A percentile compares a stretch with the other conserved stretches of the same genome.
phyloP scores from a whole-genome alignment of 371 early-diverging fungal genomes.

The Apophysomyces trapeziformis region DNA sequence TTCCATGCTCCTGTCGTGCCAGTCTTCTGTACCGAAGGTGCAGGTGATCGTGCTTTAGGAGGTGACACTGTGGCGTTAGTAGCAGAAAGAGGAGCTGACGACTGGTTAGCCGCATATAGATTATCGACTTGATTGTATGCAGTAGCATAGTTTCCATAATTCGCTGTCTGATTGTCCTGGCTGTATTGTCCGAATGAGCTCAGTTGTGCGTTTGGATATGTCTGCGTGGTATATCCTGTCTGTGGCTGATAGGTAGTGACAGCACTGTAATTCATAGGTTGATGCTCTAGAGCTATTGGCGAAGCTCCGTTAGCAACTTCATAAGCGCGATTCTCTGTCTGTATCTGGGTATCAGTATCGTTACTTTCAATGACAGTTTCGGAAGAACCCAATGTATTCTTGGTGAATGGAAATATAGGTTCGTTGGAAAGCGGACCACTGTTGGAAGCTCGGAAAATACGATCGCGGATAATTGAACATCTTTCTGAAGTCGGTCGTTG shows the following conservation, averaged over 20 bases:
- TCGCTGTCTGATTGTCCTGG: not conserved
- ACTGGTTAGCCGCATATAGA: constrained; percentile 9
- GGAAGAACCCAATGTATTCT: not conserved
- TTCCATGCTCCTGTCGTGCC: constrained; percentile 57
- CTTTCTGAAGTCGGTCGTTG: constrained; percentile 54
- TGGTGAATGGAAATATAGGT: constrained; percentile 69
- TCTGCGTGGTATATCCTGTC: not conserved
- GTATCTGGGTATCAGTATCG: constrained; percentile 9
- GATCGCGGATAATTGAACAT: constrained; percentile 74
- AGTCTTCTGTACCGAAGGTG: constrained; percentile 33
- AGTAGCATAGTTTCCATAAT: constrained; percentile 14
- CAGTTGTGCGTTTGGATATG: constrained; percentile 10
- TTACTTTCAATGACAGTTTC: constrained; percentile 8
- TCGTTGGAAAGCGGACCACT: constrained; percentile 35
- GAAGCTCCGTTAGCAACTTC: not conserved
- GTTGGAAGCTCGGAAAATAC: constrained; percentile 68
- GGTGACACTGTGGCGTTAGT: constrained; percentile 36
- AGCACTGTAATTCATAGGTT: not conserved
- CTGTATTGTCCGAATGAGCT: constrained; percentile 7
- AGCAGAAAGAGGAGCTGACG: constrained; percentile 3
- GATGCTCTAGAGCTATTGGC: constrained; percentile 3
- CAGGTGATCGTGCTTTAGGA: constrained; percentile 24
- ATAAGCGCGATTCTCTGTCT: not conserved
- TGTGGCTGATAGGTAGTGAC: constrained; percentile 11
- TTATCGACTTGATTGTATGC: constrained; percentile 8